phyloP scores from a whole-genome alignment of 2,329 filamentous ascomycete species.

The Trichoderma guizhouense region DNA sequence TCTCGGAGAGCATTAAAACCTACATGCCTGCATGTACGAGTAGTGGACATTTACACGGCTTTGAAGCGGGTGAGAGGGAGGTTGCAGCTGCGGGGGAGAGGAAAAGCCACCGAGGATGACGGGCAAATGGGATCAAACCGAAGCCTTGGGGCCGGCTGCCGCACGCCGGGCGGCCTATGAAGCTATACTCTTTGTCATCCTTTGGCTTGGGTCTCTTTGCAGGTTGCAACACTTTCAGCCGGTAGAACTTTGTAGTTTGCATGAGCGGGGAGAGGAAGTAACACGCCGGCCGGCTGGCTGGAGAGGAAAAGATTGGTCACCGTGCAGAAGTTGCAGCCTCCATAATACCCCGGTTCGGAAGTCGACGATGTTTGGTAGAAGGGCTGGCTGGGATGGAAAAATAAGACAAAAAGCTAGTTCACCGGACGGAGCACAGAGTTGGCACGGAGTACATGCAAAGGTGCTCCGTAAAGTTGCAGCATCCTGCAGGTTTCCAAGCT shows the following conservation, averaged over 20 bases:
- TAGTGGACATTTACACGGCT: background rate
- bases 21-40: background rate
- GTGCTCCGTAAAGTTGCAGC: background rate
- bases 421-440: background rate
- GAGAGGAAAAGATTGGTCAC: background rate
- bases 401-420: background rate
- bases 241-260: background rate
- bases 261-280: background rate
- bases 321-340: conserved; percentile 4
- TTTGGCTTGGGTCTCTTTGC: conserved; percentile 1
- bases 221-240: background rate
- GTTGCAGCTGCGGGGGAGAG: background rate
- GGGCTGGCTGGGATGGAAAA: background rate
- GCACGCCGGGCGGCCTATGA: background rate
- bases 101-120: background rate
- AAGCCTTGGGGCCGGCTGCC: background rate
- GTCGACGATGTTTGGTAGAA: conserved; percentile 10
- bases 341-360: conserved; percentile 2
- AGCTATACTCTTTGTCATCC: background rate
- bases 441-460: background rate
- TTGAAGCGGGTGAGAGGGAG: background rate
- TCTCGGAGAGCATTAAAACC: background rate
- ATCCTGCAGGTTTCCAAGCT: background rate
- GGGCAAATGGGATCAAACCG: background rate
- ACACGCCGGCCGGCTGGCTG: background rate